A percentile compares a stretch with the other conserved stretches of the same genome.
phyloP scores from a whole-genome alignment of 345 rosid genomes.

The Citrus hindsii region DNA sequence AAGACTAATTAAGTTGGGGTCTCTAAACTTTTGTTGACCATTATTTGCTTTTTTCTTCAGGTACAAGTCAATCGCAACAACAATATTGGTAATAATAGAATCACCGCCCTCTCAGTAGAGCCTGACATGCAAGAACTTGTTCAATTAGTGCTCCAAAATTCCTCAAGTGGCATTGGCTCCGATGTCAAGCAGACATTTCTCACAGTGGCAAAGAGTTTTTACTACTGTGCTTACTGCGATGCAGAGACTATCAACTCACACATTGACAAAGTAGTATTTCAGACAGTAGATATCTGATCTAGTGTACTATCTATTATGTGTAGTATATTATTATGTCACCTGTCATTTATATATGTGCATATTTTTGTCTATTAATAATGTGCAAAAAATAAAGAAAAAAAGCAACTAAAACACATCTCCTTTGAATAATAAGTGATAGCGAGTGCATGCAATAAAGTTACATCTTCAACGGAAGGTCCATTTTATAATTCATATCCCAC shows the following conservation, averaged over 20 bases:
- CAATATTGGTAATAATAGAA: conserved; percentile 8
- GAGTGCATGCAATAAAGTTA: too few species aligned
- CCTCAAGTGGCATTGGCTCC: conserved; percentile 17
- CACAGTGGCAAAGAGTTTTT: conserved; percentile 57
- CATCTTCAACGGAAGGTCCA: not conserved
- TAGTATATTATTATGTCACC: too few species aligned
- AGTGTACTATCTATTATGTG: too few species aligned
- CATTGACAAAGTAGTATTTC: conserved; percentile 67
- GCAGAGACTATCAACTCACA: conserved; percentile 47
- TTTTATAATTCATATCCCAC: too few species aligned
- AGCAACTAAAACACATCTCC: not conserved
- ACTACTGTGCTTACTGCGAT: conserved; percentile 59
- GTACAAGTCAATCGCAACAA: conserved; percentile 14
- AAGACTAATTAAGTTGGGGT: not conserved
- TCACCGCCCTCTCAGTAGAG: conserved; percentile 37
- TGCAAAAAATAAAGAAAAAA: not conserved
- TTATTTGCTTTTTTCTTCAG: conserved; percentile 18
- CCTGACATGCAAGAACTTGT: conserved; percentile 64
- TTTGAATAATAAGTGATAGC: not conserved
- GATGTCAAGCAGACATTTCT: conserved; percentile 55
- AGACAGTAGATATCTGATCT: conserved; percentile 33
- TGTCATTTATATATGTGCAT: not conserved
- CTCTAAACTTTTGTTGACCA: not conserved
- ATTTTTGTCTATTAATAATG: not conserved
- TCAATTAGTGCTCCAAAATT: conserved; percentile 38